Conservation (phyloP, 257 asterid genomes). For the Craterostigma plantagineum region DNA sequence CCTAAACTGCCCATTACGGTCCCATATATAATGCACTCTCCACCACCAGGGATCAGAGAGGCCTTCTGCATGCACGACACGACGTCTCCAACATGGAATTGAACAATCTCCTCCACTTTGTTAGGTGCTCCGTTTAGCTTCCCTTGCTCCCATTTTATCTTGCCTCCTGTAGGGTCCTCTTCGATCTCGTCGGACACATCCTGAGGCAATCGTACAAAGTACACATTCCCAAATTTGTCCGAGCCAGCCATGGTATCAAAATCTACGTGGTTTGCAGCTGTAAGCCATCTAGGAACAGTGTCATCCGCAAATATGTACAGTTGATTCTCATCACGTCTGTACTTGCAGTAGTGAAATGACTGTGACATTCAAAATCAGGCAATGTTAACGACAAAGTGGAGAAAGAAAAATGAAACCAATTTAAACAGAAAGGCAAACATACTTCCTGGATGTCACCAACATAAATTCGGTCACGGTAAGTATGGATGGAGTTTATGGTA, state of each 20-base stretch:
- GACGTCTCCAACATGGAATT: slow-evolving; percentile 91
- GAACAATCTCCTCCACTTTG: slow-evolving; percentile 93
- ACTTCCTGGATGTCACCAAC: slow-evolving; percentile 99
- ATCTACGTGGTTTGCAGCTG: slow-evolving; percentile 76
- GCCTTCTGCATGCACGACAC: slow-evolving; percentile 81
- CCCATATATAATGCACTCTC: slow-evolving; percentile 87
- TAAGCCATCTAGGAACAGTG: slow-evolving; percentile 95
- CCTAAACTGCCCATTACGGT: slow-evolving; percentile 96
- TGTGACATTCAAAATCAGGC: slow-evolving; percentile 16
- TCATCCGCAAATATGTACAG: slow-evolving; percentile 96
- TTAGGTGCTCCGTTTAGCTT: slow-evolving; percentile 96
- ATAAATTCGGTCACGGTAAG: slow-evolving; percentile 91
- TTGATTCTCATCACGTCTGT: slow-evolving; percentile 95
- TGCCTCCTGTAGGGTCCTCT: slow-evolving; percentile 99
- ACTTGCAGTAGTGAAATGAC: slow-evolving; percentile 99
- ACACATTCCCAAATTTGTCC: slow-evolving; percentile 88
- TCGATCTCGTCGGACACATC: slow-evolving; percentile 97
- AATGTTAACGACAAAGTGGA: neutral
- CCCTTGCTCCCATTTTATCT: slow-evolving; percentile 99
- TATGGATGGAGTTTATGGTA: slow-evolving; percentile 65
- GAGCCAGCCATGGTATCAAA: slow-evolving; percentile 97
- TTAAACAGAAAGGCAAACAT: slow-evolving; percentile 13
- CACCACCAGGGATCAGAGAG: slow-evolving; percentile 88
- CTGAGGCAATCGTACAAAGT: slow-evolving; percentile 87
- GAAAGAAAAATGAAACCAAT: neutral